phyloP scores from a whole-genome alignment of 2,329 filamentous ascomycete species.

The Aspergillus ibericus region DNA sequence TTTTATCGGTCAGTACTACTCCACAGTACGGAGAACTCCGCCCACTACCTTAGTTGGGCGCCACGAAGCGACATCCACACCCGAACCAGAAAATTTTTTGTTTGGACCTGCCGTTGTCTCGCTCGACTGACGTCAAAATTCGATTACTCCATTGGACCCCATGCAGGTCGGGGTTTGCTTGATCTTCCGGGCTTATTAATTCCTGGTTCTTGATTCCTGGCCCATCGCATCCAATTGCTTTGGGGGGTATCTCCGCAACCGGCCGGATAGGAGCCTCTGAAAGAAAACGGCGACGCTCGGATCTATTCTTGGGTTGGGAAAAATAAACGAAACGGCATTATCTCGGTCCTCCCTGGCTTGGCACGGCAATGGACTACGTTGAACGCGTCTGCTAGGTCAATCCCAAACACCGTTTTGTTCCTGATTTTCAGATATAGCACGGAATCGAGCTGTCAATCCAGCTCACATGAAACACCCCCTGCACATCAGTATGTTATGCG shows the following conservation, averaged over 20 bases:
- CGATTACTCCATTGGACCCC: not conserved
- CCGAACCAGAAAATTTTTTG: not conserved
- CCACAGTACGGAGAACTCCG: not conserved
- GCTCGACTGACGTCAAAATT: slow-evolving; percentile 1
- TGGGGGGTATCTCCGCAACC: not conserved
- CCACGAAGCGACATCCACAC: not conserved
- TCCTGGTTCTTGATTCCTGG: not conserved
- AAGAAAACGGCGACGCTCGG: slow-evolving; percentile 2
- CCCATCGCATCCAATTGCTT: not conserved
- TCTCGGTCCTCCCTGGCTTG: not conserved
- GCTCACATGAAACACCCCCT: slow-evolving; percentile 4
- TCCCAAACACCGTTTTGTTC: not conserved
- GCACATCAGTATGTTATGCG: slow-evolving; percentile 5
- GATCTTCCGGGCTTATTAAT: not conserved
- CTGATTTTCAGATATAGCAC: slow-evolving; percentile 1
- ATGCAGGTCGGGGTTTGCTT: not conserved
- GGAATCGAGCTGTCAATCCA: not conserved
- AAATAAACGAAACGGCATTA: not conserved
- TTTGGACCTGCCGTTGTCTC: not conserved
- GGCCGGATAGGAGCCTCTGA: not conserved
- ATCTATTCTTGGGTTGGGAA: not conserved
- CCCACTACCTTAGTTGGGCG: slow-evolving; percentile 1
- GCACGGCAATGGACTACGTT: not conserved
- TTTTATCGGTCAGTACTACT: not conserved
- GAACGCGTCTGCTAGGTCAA: not conserved